Evolutionary conservation across 768 basidiomycete genomes (phyloP).

Genomic region (Suillus spraguei): DNA sequence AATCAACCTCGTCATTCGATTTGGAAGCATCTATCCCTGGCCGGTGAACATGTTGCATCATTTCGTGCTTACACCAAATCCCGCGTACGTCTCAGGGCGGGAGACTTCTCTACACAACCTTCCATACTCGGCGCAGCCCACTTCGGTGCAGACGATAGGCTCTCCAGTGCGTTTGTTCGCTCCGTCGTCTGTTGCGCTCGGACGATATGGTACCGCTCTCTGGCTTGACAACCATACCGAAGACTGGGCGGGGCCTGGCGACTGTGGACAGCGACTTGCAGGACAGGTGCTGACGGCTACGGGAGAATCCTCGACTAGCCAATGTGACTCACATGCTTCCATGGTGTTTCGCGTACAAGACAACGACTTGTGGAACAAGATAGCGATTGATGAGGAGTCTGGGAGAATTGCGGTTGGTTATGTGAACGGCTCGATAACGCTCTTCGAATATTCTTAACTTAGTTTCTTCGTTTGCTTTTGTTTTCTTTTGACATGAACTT

Average conservation of each 20-base stretch:
- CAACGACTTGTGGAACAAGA: slow-evolving; percentile 49
- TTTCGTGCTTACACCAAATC: slow-evolving; percentile 52
- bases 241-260: slow-evolving; percentile 44
- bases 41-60: slow-evolving; percentile 71
- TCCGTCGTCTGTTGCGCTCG: slow-evolving; percentile 54
- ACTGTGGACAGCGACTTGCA: slow-evolving; percentile 62
- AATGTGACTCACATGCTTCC: slow-evolving; percentile 11
- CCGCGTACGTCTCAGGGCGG: slow-evolving; percentile 29
- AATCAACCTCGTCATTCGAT: slow-evolving; percentile 60
- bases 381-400: slow-evolving; percentile 42
- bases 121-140: slow-evolving; percentile 46
- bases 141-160: slow-evolving; percentile 41
- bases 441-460: slow-evolving; percentile 51
- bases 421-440: slow-evolving; percentile 46
- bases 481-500: not conserved
- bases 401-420: slow-evolving; percentile 40
- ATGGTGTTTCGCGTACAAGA: slow-evolving; percentile 49
- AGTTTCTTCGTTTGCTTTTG: not conserved
- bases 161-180: slow-evolving; percentile 63
- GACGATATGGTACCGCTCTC: slow-evolving; percentile 60
- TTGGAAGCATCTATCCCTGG: slow-evolving; percentile 64
- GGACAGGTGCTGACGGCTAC: slow-evolving; percentile 31
- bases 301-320: not conserved
- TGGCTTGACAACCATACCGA: slow-evolving; percentile 70
- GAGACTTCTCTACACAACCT: slow-evolving; percentile 35